Evolutionary conservation across 164 flowering plant species (phyloP), one percentile per base, ranked within the genome.

Genomic region (Tetrastigma voinierianum): DNA sequence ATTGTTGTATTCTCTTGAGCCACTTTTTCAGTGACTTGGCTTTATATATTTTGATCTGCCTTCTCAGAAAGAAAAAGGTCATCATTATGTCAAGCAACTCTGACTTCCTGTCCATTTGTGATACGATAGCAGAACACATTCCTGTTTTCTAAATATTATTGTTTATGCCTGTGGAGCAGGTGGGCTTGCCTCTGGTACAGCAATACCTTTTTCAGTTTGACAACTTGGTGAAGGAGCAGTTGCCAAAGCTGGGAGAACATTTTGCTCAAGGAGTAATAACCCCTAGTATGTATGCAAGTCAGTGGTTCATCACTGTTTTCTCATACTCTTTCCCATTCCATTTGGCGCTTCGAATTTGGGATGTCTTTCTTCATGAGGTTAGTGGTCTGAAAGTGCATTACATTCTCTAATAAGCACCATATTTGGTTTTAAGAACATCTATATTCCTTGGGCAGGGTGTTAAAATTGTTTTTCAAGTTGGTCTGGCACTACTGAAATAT

Each of bases 211-310:
- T 78, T 74, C 96, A 87, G 80, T 89, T 96, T 70, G 97, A 96
- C 44, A 82, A 79, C 54, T 78, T 96, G 83, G 87, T 93, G 79
- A 85, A 71, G 67, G 90, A 88, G 78, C 75, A 83, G 43, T 62
- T 96, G 86, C 99, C 99, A 45, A 91, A 82, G 81, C 78, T 96
- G 43, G 98, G 98, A 56, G 95, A 90, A 70, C 98, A 96, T 79
- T 96, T 92, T 74, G 59, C 82, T 45, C 72, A 77, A 67, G 98
- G 93, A 77, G 82, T 87, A 90, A 88, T 96, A 70, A 91, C 87
- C 68, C 97, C 99, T 59, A 92, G 95, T 86, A 96, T 93, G 99
- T 96, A 96, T 78, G 98, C 96, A 23, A 93, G 99, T 72, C 99
- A 96, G 73, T 96, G 99, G 99, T 93, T 96, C 84, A 96, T 96